Percentiles rank a stretch among this genome's conserved stretches.
Conservation (phyloP, 1,284 basidiomycete genomes). For the Moesziomyces aphidis region DNA sequence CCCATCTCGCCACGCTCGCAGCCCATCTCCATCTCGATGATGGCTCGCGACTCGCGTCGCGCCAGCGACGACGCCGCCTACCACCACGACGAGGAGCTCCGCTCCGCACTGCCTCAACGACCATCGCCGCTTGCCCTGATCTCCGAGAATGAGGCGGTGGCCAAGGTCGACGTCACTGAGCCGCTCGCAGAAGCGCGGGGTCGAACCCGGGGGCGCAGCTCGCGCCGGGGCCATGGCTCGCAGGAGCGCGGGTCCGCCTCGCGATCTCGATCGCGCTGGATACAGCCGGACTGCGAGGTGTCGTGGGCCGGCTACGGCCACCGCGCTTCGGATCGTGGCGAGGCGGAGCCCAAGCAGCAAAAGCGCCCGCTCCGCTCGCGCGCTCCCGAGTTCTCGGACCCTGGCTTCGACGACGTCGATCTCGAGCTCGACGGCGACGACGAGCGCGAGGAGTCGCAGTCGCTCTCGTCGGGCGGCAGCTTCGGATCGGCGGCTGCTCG, state of each 20-base stretch:
- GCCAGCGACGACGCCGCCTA: constrained; percentile 27
- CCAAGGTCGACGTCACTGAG: neutral
- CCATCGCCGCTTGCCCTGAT: constrained; percentile 33
- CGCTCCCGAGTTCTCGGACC: constrained; percentile 28
- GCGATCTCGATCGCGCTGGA: constrained; percentile 28
- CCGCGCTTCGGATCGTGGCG: constrained; percentile 26
- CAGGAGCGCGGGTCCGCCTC: constrained; percentile 37
- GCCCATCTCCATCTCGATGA: constrained; percentile 39
- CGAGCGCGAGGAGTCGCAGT: constrained; percentile 30
- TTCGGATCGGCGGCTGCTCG: constrained; percentile 18
- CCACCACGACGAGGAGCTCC: constrained; percentile 40
- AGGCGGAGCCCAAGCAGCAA: constrained; percentile 15
- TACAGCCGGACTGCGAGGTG: constrained; percentile 39
- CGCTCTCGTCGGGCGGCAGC: constrained; percentile 33
- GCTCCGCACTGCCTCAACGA: constrained; percentile 33
- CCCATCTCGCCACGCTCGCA: constrained; percentile 41
- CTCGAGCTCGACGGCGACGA: constrained; percentile 56
- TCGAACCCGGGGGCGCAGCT: constrained; percentile 29
- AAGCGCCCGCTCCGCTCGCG: constrained; percentile 13
- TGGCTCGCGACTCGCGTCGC: constrained; percentile 20
- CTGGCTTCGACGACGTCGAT: constrained; percentile 57
- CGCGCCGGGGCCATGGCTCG: constrained; percentile 32
- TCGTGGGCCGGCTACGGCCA: constrained; percentile 50
- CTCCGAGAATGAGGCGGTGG: constrained; percentile 21
- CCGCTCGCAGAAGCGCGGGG: constrained; percentile 13